Percentiles rank a stretch among this genome's conserved stretches.
Conservation (phyloP, 2,329 filamentous ascomycete species). For the Fusarium armeniacum region DNA sequence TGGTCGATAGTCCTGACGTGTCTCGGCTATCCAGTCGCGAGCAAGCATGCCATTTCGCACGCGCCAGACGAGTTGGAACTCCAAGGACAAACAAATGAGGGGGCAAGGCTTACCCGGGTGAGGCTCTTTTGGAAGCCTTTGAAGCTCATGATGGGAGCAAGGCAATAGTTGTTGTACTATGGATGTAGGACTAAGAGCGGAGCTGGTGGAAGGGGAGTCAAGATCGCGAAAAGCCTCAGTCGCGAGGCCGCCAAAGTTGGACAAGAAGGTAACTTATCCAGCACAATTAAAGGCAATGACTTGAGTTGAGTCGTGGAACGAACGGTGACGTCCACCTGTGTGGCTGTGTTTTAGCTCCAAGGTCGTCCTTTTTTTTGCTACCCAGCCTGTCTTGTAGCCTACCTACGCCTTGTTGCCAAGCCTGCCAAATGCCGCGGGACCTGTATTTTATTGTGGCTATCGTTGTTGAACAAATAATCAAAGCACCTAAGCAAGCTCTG, state of each 20-base stretch:
- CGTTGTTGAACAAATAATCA: conserved; percentile 26
- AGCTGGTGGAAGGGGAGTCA: conserved; percentile 14
- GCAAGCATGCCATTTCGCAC: conserved; percentile 37
- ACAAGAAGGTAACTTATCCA: conserved; percentile 46
- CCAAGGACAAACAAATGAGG: conserved; percentile 49
- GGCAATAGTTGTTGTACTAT: conserved; percentile 13
- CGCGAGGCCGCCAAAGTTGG: conserved; percentile 49
- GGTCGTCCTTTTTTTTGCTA: conserved; percentile 37
- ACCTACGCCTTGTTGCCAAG: conserved; percentile 27
- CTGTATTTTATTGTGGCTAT: conserved; percentile 29
- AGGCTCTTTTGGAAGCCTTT: conserved; percentile 95
- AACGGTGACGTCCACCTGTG: conserved; percentile 54
- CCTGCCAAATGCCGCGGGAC: conserved; percentile 23
- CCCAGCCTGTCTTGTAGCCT: conserved; percentile 25
- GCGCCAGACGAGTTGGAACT: conserved; percentile 25
- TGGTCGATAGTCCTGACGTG: not conserved
- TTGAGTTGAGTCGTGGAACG: conserved; percentile 39
- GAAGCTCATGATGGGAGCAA: conserved; percentile 83
- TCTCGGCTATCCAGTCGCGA: conserved; percentile 3
- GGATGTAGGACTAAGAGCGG: conserved; percentile 11
- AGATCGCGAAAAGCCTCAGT: conserved; percentile 40
- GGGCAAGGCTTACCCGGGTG: conserved; percentile 75
- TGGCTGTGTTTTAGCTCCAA: conserved; percentile 46
- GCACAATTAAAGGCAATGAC: conserved; percentile 42
- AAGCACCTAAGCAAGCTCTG: not conserved